Conservation (phyloP, 2,329 filamentous ascomycete species). For the Sarocladium kiliense region DNA sequence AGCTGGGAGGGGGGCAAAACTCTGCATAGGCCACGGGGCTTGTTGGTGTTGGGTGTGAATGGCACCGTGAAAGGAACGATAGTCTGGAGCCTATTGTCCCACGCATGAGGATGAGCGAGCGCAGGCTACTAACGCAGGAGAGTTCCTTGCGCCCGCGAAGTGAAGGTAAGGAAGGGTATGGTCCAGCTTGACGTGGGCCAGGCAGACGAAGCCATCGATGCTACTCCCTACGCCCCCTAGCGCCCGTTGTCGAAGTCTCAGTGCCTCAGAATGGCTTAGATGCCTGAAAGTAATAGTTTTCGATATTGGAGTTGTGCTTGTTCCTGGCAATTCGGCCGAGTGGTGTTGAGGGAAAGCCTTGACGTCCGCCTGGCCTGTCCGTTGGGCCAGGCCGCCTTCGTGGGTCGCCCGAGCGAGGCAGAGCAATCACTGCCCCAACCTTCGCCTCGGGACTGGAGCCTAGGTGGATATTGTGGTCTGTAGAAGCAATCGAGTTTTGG, state of each 20-base stretch:
- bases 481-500: too few species aligned
- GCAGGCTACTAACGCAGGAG: neutral
- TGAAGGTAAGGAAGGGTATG: too few species aligned
- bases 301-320: too few species aligned
- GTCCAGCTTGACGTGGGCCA: too few species aligned
- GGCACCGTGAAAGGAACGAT: neutral
- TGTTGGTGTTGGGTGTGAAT: neutral
- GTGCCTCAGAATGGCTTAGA: too few species aligned
- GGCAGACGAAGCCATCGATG: too few species aligned
- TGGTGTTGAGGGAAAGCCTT: neutral
- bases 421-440: neutral
- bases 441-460: neutral
- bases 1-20: neutral
- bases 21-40: neutral
- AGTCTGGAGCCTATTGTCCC: neutral
- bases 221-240: too few species aligned
- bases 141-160: too few species aligned
- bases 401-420: neutral
- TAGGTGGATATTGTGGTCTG: too few species aligned
- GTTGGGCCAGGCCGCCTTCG: neutral
- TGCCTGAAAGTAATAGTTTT: too few species aligned
- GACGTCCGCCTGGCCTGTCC: neutral
- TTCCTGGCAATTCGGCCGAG: neutral
- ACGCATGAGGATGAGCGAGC: neutral
- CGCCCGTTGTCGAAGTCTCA: too few species aligned